Evolutionary conservation across 2,329 filamentous ascomycete species (phyloP), one percentile per base, ranked within the genome.

Genomic region (Sclerotinia glacialis): DNA sequence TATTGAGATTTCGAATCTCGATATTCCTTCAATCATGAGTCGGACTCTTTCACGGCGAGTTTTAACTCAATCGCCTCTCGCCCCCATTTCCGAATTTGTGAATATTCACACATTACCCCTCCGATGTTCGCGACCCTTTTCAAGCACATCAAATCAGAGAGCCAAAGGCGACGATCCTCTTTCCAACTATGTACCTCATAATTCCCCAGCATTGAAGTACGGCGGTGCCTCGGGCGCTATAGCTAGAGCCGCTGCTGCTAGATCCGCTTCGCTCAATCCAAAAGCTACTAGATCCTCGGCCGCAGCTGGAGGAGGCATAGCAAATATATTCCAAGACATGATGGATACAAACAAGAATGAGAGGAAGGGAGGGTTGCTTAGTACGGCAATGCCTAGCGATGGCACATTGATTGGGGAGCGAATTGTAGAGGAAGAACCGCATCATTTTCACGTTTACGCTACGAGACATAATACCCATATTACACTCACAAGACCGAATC

Each of bases 381-480:
- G 55, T 31, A 62, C 60, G 8, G 23, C 34, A 28, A 1, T 54
- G 11, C 23, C 60, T 42, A 23, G 16, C 5, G 60, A 65, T 62
- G 69, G 74, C 72, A 63, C 73, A 16, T 64, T 73, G 42, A 55
- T 73, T 47, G 70, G 23, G 12, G 66, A 65, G 5, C n/a, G 71
- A 5, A 70, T 67, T 2, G 79, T 82, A 54, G 75, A 80, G 61
- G 72, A 77, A 47, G 85, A 90, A 75, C 89, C 91, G 2, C 92
- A 92, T 81, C 92, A 96, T 77, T 84, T 99, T 70, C 92, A 97
- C 80, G 83, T 99, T 77, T 94, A 87, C 79, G 81, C 90, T 37
- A 89, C 91, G 77, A 96, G 92, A 80, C 95, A 97, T 85, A 99
- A 99, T 81, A 95, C 92, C 26, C 92, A 98, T 79, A 85, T 99